Conservation (phyloP, 1,284 basidiomycete genomes). For the Malassezia restricta region DNA sequence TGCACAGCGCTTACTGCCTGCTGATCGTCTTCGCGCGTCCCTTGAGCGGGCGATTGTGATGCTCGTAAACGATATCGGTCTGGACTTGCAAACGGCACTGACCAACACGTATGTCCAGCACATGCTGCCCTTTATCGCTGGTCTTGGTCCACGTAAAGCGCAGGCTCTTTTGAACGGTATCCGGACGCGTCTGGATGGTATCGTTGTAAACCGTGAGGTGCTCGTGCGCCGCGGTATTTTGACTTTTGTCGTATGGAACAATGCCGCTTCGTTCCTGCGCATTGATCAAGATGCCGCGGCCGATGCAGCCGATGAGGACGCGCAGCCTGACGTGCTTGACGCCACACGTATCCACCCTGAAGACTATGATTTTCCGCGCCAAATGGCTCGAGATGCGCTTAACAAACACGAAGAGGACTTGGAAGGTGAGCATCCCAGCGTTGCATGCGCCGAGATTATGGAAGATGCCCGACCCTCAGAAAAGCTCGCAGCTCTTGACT, state of each 20-base stretch:
- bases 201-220: constrained; percentile 35
- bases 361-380: constrained; percentile 92
- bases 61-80: constrained; percentile 77
- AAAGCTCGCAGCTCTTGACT: constrained; percentile 78
- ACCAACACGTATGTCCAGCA: constrained; percentile 74
- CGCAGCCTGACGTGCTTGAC: constrained; percentile 74
- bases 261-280: constrained; percentile 61
- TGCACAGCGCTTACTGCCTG: constrained; percentile 65
- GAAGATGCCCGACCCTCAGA: constrained; percentile 63
- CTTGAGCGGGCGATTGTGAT: constrained; percentile 83
- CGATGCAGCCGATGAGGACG: constrained; percentile 49
- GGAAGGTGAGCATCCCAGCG: constrained; percentile 35
- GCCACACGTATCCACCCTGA: constrained; percentile 93
- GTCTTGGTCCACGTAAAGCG: constrained; percentile 88
- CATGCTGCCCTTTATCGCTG: constrained; percentile 79
- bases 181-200: constrained; percentile 33
- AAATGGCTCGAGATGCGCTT: constrained; percentile 95
- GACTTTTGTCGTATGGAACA: constrained; percentile 33
- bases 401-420: constrained; percentile 54
- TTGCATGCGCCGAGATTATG: constrained; percentile 57
- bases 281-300: constrained; percentile 51
- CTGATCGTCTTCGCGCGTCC: constrained; percentile 66
- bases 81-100: constrained; percentile 86
- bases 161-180: constrained; percentile 58
- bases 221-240: constrained; percentile 29